Evolutionary conservation across 2,329 filamentous ascomycete species (phyloP).

Genomic region (Beauveria medogensis): DNA sequence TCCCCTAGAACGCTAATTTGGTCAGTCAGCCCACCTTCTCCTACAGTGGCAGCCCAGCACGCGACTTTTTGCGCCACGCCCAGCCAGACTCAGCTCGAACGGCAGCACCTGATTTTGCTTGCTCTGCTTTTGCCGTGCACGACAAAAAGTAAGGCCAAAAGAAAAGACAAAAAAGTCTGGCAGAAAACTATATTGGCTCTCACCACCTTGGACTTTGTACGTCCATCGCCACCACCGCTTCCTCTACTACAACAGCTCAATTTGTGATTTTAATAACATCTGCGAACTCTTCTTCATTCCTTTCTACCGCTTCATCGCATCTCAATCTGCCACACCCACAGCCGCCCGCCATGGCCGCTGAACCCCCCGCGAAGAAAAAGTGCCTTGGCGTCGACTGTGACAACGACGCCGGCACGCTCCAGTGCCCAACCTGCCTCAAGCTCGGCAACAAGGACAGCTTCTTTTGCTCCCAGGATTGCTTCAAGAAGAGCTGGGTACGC

Average conservation of each 20-base stretch:
- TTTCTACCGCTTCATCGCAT: not conserved
- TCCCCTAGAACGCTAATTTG: too few relatives aligned
- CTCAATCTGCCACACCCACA: not conserved
- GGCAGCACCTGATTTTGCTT: not conserved
- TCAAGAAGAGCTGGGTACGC: slow-evolving; percentile 95
- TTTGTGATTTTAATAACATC: not conserved
- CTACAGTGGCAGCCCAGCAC: not conserved
- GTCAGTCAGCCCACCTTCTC: not conserved
- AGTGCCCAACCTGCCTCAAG: slow-evolving; percentile 94
- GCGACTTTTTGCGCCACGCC: not conserved
- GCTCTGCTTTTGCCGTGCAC: not conserved
- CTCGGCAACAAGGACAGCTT: slow-evolving; percentile 79
- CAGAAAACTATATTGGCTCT: slow-evolving; percentile 6
- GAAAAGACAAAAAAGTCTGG: not conserved
- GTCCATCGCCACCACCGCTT: not conserved
- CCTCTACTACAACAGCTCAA: not conserved
- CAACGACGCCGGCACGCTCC: slow-evolving; percentile 76
- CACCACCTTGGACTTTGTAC: slow-evolving; percentile 6
- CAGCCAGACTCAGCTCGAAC: not conserved
- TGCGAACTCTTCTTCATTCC: not conserved
- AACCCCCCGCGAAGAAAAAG: slow-evolving; percentile 51
- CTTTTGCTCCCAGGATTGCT: slow-evolving; percentile 98
- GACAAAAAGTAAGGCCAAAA: not conserved
- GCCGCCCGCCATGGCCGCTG: slow-evolving; percentile 32
- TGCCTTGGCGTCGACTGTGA: slow-evolving; percentile 78